Conservation (phyloP, 345 rosid genomes). For the Crucihimalaya himalaica region DNA sequence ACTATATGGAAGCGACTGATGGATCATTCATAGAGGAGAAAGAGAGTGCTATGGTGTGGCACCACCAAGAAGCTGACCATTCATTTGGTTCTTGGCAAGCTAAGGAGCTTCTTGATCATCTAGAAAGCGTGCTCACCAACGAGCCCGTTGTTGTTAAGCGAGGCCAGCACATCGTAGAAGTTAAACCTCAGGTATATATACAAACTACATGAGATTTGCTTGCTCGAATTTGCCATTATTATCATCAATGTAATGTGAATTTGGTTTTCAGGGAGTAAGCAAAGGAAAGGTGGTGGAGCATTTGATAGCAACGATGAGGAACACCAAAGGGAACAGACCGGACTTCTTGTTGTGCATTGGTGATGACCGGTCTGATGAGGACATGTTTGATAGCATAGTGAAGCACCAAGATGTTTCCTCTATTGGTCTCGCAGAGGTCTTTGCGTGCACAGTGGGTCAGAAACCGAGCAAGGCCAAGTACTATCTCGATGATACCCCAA, state of each 20-base stretch:
- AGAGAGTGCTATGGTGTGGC: constrained; percentile 90
- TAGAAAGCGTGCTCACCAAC: constrained; percentile 79
- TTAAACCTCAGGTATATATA: constrained; percentile 79
- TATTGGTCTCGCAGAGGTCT: constrained; percentile 50
- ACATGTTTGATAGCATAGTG: constrained; percentile 75
- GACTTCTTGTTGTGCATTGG: constrained; percentile 82
- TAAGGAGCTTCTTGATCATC: constrained; percentile 82
- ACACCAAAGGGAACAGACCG: constrained; percentile 48
- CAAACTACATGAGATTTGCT: background rate
- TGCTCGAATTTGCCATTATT: background rate
- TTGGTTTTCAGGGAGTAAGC: constrained; percentile 59
- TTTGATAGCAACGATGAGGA: constrained; percentile 56
- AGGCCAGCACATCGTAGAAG: constrained; percentile 82
- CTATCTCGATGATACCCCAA: constrained; percentile 67
- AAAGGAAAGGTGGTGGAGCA: constrained; percentile 73
- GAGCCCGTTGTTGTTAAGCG: constrained; percentile 88
- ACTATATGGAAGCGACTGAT: constrained; percentile 74
- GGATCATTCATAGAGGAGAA: constrained; percentile 80
- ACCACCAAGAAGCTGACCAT: constrained; percentile 71
- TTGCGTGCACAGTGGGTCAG: constrained; percentile 84
- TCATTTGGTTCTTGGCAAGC: constrained; percentile 78
- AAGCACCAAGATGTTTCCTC: constrained; percentile 49
- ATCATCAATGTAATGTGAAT: constrained; percentile 11
- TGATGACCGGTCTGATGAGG: constrained; percentile 84
- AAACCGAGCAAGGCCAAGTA: constrained; percentile 89